Conservation (phyloP, 2,329 filamentous ascomycete genomes). For the Thyridium curvatum region DNA sequence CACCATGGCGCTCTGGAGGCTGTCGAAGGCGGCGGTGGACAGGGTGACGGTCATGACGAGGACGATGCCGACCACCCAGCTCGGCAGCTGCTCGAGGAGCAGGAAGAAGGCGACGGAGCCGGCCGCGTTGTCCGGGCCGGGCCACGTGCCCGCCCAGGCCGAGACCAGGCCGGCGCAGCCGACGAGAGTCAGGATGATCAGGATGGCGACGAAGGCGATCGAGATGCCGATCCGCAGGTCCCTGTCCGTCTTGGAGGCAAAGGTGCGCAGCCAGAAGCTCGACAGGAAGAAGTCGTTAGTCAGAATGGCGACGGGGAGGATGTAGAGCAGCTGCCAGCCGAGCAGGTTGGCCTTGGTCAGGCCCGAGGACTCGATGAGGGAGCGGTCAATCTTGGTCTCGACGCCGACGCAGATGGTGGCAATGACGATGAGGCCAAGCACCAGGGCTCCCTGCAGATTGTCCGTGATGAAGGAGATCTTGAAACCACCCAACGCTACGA, state of each 20-base stretch:
- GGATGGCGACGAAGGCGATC: slow-evolving; percentile 58
- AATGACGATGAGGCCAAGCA: slow-evolving; percentile 67
- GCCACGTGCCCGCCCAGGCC: slow-evolving; percentile 69
- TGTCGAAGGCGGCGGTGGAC: slow-evolving; percentile 74
- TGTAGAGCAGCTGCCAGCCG: slow-evolving; percentile 83
- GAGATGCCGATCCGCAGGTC: slow-evolving; percentile 70
- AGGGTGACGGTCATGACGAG: slow-evolving; percentile 75
- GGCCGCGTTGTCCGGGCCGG: slow-evolving; percentile 41
- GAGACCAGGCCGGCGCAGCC: slow-evolving; percentile 69
- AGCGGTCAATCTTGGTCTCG: slow-evolving; percentile 64
- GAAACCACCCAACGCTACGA: slow-evolving; percentile 71
- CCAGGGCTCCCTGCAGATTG: slow-evolving; percentile 74
- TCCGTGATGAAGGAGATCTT: slow-evolving; percentile 80
- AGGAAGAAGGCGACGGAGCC: slow-evolving; percentile 71
- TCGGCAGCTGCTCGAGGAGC: slow-evolving; percentile 64
- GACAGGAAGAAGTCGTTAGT: slow-evolving; percentile 87
- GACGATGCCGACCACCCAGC: slow-evolving; percentile 77
- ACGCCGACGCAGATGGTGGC: slow-evolving; percentile 73
- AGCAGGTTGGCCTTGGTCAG: slow-evolving; percentile 63
- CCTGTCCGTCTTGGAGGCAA: slow-evolving; percentile 71
- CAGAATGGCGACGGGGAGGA: slow-evolving; percentile 71
- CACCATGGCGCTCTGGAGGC: slow-evolving; percentile 76
- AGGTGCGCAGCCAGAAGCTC: slow-evolving; percentile 78
- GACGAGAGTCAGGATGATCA: slow-evolving; percentile 66
- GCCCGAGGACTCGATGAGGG: slow-evolving; percentile 61